Base-by-base conservation (phyloP, 495 filamentous ascomycete species). In the Haplographium delicatum region DNA sequence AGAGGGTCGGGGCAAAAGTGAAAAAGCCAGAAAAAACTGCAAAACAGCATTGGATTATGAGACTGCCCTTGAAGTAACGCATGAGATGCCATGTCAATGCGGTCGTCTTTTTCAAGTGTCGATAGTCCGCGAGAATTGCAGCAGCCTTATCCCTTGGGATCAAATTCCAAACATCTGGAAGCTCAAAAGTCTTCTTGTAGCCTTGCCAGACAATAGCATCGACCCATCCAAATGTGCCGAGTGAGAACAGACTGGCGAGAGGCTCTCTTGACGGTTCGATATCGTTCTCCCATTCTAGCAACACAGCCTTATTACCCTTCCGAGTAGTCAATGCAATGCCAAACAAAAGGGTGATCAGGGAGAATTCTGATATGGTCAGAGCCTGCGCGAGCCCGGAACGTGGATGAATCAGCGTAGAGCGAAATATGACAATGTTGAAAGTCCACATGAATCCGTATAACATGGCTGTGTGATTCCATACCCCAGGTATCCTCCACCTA, bases 391-490 rank as follows among this genome's bases (percentile, higher is more conserved):
- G 62, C 15, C 71, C 65, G n/a, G 83, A 82, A 25, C 65, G 67
- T 1, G 91, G 86, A 67, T 93, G 87, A 51, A 97, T 83, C 42
- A 97, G 64, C 31, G 79, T 81, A 26, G 91, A 94, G 31, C 94
- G 86, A 72, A 97, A 93, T 5, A 88, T 66, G 53, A 89, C 68
- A 15, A 88, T 54, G 1, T 76, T 73, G 60, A 91, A 83, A 26
- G 91, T 58, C 87, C 93, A 96, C 60, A 89, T 85, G 44, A 84
- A 70, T 44, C 75, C 73, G 64, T 99, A 99, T n/a, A 97, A 75
- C 38, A 75, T 68, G 6, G 89, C 83, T 0, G 94, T 97, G 66
- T 99, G 93, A 56, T 89, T 89, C 94, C 94, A 99, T 8, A 97
- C 66, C 33, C 78, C 75, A 13, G 86, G 85, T 20, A 90, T 76